Percentiles rank a stretch among this genome's conserved stretches.
Conservation (phyloP, 2,329 filamentous ascomycete species). For the Neurospora crassa region DNA sequence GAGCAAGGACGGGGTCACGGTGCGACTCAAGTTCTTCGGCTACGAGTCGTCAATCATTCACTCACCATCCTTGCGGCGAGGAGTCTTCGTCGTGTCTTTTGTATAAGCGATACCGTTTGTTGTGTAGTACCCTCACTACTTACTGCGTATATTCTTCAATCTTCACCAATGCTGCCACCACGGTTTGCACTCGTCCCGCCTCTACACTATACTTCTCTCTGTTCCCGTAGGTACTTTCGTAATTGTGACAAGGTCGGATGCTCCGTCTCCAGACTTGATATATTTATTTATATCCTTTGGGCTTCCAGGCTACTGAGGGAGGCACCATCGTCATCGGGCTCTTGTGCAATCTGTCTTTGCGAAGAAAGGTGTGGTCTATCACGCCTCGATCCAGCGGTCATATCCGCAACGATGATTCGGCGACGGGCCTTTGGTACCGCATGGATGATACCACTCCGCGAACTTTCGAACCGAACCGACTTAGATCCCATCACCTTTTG, state of each 20-base stretch:
- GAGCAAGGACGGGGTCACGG: background rate
- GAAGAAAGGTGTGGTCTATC: background rate
- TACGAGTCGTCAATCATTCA: background rate
- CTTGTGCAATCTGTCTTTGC: background rate
- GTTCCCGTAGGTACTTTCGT: background rate
- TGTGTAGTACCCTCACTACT: too few relatives aligned
- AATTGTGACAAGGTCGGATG: background rate
- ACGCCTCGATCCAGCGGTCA: background rate
- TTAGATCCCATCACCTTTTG: background rate
- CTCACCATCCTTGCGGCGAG: background rate
- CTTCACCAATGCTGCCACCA: background rate
- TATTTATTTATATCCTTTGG: too few relatives aligned
- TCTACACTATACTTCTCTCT: background rate
- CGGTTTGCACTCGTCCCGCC: background rate
- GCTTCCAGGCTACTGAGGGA: too few relatives aligned
- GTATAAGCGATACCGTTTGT: too few relatives aligned
- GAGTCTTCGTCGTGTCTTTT: background rate
- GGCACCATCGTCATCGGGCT: background rate
- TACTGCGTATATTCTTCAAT: background rate
- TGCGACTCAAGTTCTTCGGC: background rate
- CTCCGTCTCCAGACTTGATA: too few relatives aligned
- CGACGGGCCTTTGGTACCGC: background rate
- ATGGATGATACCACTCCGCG: background rate
- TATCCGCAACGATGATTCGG: background rate
- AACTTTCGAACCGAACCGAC: background rate